Conservation (phyloP, 768 basidiomycete genomes). For the Mrakia frigida region DNA sequence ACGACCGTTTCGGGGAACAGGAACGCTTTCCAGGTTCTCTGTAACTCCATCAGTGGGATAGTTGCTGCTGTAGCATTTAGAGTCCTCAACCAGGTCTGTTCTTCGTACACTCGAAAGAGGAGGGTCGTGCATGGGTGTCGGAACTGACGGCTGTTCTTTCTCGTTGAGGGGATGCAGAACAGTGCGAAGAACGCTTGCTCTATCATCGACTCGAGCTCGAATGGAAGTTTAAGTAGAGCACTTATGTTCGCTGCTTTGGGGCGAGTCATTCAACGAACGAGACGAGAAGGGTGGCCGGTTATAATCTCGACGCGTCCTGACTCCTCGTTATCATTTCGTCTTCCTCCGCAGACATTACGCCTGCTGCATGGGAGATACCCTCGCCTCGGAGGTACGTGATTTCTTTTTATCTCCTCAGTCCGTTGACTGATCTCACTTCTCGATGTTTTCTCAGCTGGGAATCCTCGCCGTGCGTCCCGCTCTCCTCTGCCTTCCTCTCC, state of each 20-base stretch:
- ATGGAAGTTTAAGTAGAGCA: neutral
- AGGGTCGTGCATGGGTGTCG: too few species aligned
- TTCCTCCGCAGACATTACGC: constrained; percentile 63
- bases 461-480: constrained; percentile 4
- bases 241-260: neutral
- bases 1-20: neutral
- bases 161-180: neutral
- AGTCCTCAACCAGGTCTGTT: neutral
- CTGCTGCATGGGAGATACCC: constrained; percentile 83
- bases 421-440: too few species aligned
- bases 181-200: neutral
- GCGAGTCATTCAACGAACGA: neutral
- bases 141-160: neutral
- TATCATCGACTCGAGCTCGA: neutral
- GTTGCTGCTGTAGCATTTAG: neutral
- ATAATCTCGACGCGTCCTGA: neutral
- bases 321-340: neutral
- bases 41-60: constrained; percentile 4
- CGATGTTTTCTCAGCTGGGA: neutral
- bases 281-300: neutral
- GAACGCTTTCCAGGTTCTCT: constrained; percentile 6
- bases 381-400: constrained; percentile 64
- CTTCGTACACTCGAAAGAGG: too few species aligned
- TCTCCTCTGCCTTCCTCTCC: neutral
- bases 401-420: constrained; percentile 22